These are phyloP conservation scores for Naganishia antarctica DNA, from an alignment of 768 basidiomycete species.

Conservation along the genomic window DNA sequence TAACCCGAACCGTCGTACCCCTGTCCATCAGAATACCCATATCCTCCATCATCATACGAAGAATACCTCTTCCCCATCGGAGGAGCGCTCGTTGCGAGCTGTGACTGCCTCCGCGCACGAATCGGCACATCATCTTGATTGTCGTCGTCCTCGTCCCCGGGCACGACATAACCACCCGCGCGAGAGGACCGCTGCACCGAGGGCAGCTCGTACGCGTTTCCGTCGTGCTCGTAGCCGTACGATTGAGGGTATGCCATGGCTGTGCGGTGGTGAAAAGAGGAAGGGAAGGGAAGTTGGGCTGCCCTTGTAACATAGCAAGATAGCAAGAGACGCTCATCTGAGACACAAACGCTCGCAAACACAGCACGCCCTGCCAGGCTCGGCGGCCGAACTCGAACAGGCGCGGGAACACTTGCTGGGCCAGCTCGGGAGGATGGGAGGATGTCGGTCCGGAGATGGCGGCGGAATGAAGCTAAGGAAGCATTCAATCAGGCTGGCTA, in stretches of 20 bases:
- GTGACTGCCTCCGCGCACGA: slow-evolving; percentile 1
- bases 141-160: slow-evolving; percentile 13
- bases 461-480: too few relatives aligned
- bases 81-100: background rate
- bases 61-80: background rate
- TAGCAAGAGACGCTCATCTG: slow-evolving; percentile 13
- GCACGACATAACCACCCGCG: background rate
- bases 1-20: background rate
- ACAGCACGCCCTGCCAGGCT: too few relatives aligned
- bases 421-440: too few relatives aligned
- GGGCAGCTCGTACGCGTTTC: slow-evolving; percentile 11
- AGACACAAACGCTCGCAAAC: background rate
- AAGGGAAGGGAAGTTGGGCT: background rate
- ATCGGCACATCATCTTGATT: slow-evolving; percentile 12
- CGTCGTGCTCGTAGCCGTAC: background rate
- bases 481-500: too few relatives aligned
- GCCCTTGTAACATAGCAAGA: background rate
- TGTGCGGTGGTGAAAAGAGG: background rate
- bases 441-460: too few relatives aligned
- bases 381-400: too few relatives aligned
- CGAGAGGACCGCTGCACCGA: background rate
- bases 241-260: background rate
- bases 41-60: background rate
- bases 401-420: too few relatives aligned
- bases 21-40: background rate